Base-by-base conservation (phyloP, 148 eudicot species). In the Heliosperma pusillum region DNA sequence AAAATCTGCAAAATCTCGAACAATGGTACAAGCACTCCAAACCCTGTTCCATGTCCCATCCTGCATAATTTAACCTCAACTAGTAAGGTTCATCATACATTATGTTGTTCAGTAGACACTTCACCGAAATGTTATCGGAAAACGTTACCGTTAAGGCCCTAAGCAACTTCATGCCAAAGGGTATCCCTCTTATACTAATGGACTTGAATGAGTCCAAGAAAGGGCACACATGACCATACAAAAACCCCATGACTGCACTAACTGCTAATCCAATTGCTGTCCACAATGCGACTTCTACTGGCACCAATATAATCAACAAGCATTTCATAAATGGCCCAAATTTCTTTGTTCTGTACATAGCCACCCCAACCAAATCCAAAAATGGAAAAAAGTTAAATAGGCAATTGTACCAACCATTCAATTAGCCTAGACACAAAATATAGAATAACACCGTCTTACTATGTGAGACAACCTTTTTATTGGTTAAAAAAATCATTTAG, bases 11-110 rank as follows among this genome's bases (percentile, higher is more conserved):
- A 78, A 78, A 72, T 78, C 81, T 8, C 77, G 67, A 56, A 78
- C 81, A 26, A 78, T 66, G 57, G 66, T 78, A 71, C 81, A 78
- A 56, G 81, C 81, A 56, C 81, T 71, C 81, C 76, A 66, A 21
- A 73, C 5, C 30, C 68, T 72, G 76, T 66, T 78, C 81, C 81
- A 78, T 25, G 76, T 66, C 22, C 77, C 81, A 73, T 78, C 81
- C 81, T 72, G 69, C 77, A 66, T 57, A 64, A 17, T 64, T 9
- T 22, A 52, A 52, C 29, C 16, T 26, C 29, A 53, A 63, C 6
- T 21, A 77, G 17, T 17, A 40, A 3, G 29, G 12, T 40, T 70
- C 21, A 17, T 21, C 24, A 30, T 77, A 47, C 52, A 47, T 47
- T 15, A 47, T 47, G 53, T 11, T 33, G 40, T 33, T 33, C 6